Conservation (phyloP, 164 flowering plant genomes). For the Amborella trichopoda region DNA sequence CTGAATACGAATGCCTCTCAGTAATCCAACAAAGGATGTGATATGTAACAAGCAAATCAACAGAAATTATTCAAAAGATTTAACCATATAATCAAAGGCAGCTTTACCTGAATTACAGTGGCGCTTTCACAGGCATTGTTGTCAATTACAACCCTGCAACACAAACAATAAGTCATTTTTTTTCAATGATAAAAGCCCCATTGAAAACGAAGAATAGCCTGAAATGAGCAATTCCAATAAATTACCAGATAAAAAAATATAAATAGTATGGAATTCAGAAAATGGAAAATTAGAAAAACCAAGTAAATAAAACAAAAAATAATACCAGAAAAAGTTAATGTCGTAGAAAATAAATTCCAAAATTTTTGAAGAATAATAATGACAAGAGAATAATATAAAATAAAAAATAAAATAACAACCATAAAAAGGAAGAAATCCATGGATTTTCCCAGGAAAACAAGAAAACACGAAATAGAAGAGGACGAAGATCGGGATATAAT, state of each 20-base stretch:
- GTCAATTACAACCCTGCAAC: constrained; percentile 43
- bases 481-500: too few species aligned
- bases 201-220: too few species aligned
- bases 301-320: not conserved
- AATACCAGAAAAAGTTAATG: not conserved
- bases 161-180: constrained; percentile 3
- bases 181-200: too few species aligned
- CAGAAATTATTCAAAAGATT: not conserved
- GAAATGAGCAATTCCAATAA: too few species aligned
- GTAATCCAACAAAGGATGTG: not conserved
- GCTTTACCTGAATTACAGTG: constrained; percentile 32
- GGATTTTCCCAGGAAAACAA: too few species aligned
- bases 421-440: too few species aligned
- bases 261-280: not conserved
- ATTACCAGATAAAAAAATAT: not conserved
- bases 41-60: not conserved
- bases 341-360: too few species aligned
- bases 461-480: too few species aligned
- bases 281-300: not conserved
- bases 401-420: too few species aligned
- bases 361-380: too few species aligned
- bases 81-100: not conserved
- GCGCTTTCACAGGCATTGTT: constrained; percentile 31
- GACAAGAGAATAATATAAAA: too few species aligned
- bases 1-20: constrained; percentile 20